Percentiles rank a stretch among this genome's conserved stretches.
Evolutionary conservation across 148 eudicot species (phyloP).

Genomic region (Rhododendron williamsianum): DNA sequence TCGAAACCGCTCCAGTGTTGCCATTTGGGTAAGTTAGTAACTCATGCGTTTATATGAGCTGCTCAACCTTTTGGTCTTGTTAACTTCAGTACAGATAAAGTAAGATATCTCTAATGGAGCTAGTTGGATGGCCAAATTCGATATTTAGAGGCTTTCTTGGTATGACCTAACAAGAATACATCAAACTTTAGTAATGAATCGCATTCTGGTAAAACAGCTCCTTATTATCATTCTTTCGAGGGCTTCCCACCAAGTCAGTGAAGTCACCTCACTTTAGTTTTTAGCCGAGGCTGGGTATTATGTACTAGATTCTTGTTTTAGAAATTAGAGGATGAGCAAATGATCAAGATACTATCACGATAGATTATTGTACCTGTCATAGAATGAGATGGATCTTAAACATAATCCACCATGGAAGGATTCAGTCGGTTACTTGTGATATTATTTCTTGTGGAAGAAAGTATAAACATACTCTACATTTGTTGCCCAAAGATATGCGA

Average conservation of each 20-base stretch:
- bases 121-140: neutral
- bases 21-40: neutral
- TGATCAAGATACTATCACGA: neutral
- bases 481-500: neutral
- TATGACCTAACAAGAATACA: neutral
- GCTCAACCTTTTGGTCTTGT: neutral
- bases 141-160: neutral
- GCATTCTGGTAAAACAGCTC: neutral
- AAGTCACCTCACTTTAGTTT: neutral
- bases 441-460: neutral
- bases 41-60: neutral
- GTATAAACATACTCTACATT: neutral
- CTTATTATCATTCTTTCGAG: neutral
- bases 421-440: neutral
- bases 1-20: neutral
- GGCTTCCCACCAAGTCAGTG: neutral
- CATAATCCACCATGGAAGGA: neutral
- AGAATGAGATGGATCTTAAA: neutral
- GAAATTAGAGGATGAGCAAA: neutral
- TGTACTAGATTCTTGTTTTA: neutral
- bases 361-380: neutral
- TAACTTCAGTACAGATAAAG: neutral
- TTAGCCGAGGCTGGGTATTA: neutral
- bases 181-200: neutral
- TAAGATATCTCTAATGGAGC: neutral